A percentile compares a stretch with the other conserved stretches of the same genome.
phyloP scores from a whole-genome alignment of 371 early-diverging fungal genomes.

The Apophysomyces ossiformis region DNA sequence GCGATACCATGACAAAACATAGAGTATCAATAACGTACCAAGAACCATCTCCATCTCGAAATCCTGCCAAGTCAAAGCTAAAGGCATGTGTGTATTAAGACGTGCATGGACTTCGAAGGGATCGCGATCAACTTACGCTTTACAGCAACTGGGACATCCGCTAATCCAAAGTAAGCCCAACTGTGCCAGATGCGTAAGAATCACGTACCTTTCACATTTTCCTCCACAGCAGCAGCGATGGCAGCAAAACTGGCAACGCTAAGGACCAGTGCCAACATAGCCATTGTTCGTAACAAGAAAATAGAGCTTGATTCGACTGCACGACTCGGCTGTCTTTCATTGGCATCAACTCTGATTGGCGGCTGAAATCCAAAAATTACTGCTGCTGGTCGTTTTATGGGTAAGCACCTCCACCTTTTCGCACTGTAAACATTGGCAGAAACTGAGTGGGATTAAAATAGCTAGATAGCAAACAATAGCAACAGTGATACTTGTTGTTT shows the following conservation, averaged over 20 bases:
- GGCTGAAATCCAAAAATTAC: too few species aligned
- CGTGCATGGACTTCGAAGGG: background rate
- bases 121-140: background rate
- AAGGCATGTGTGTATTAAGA: background rate
- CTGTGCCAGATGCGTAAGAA: background rate
- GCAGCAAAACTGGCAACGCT: background rate
- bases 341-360: too few species aligned
- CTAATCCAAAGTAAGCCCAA: background rate
- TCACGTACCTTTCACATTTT: background rate
- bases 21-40: constrained; percentile 20
- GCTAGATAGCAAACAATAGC: too few species aligned
- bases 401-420: too few species aligned
- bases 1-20: constrained; percentile 31
- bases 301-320: too few species aligned
- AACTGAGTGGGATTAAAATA: too few species aligned
- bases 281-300: background rate
- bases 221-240: background rate
- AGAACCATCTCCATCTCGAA: constrained; percentile 41
- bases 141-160: background rate
- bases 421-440: too few species aligned
- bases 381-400: too few species aligned
- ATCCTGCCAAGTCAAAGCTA: constrained; percentile 33
- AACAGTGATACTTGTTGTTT: too few species aligned
- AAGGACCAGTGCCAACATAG: background rate
- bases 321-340: too few species aligned